A percentile compares a stretch with the other conserved stretches of the same genome.
phyloP scores from a whole-genome alignment of 805 yeast species.

The Sungouiozyma ichnusensis region DNA sequence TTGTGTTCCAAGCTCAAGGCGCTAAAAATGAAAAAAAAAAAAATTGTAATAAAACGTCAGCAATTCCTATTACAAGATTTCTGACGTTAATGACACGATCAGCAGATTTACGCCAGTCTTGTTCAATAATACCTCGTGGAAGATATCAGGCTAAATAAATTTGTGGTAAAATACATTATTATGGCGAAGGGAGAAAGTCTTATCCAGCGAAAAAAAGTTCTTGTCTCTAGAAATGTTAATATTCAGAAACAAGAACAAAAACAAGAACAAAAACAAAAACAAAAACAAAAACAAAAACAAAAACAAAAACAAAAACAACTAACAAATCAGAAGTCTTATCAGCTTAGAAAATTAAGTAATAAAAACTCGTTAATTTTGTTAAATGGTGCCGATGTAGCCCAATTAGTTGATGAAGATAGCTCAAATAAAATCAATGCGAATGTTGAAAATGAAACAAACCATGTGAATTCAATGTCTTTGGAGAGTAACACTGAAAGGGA shows the following conservation, averaged over 20 bases:
- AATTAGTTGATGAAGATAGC: not conserved
- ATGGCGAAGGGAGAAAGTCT: not conserved
- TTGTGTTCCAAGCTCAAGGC: too few relatives aligned
- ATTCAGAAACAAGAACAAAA: not conserved
- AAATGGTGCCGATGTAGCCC: not conserved
- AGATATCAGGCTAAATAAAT: too few relatives aligned
- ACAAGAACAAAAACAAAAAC: not conserved
- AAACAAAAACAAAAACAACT: not conserved
- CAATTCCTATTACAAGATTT: not conserved
- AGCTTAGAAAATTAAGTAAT: not conserved
- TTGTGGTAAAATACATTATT: too few relatives aligned
- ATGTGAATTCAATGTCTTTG: not conserved
- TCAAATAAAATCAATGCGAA: not conserved
- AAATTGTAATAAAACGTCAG: not conserved
- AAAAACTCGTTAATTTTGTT: not conserved
- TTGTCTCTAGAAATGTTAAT: not conserved
- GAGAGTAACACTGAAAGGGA: not conserved
- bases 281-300: too few relatives aligned
- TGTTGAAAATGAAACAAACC: not conserved
- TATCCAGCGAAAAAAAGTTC: not conserved
- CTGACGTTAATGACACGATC: not conserved
- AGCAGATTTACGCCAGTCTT: too few relatives aligned
- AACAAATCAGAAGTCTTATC: too few relatives aligned
- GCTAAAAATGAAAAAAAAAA: too few relatives aligned
- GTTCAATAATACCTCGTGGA: too few relatives aligned